Evolutionary conservation across 805 yeast genomes (phyloP).

Genomic region (Cyberlindnera xishuangbannaensis): DNA sequence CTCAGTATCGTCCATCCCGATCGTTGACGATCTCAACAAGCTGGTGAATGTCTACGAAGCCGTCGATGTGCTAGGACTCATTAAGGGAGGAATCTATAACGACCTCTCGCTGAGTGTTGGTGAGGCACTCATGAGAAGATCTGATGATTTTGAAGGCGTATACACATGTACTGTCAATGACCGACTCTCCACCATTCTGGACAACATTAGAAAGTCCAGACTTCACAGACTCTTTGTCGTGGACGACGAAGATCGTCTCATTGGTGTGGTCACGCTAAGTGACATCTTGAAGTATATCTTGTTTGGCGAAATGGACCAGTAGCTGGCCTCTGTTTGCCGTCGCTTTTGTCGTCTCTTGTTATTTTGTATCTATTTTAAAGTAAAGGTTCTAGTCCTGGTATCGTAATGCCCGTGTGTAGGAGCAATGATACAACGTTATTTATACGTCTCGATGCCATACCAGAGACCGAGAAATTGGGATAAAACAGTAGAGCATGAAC

Average conservation of each 20-base stretch:
- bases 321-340: no score
- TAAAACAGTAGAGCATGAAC: no score
- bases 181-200: conserved; percentile 82
- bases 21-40: conserved; percentile 66
- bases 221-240: conserved; percentile 90
- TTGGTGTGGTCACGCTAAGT: conserved; percentile 84
- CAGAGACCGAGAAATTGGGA: no score
- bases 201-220: conserved; percentile 85
- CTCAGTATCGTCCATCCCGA: conserved; percentile 90
- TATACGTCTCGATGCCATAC: no score
- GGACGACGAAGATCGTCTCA: conserved; percentile 69
- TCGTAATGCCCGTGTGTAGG: no score
- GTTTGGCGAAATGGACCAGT: conserved; percentile 41
- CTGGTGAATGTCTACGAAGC: conserved; percentile 92
- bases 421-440: no score
- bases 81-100: conserved; percentile 90
- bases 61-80: conserved; percentile 85
- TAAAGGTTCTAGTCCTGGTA: no score
- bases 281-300: conserved; percentile 84
- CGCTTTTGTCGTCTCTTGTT: no score
- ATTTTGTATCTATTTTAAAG: no score
- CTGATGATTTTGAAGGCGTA: conserved; percentile 97
- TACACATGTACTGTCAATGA: conserved; percentile 90
- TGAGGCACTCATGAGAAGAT: conserved; percentile 87
- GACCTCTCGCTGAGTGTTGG: conserved; percentile 91